Evolutionary conservation across 176 grass and related monocot genomes (phyloP), one percentile per base, ranked within the genome.

Genomic region (Juncus effusus): DNA sequence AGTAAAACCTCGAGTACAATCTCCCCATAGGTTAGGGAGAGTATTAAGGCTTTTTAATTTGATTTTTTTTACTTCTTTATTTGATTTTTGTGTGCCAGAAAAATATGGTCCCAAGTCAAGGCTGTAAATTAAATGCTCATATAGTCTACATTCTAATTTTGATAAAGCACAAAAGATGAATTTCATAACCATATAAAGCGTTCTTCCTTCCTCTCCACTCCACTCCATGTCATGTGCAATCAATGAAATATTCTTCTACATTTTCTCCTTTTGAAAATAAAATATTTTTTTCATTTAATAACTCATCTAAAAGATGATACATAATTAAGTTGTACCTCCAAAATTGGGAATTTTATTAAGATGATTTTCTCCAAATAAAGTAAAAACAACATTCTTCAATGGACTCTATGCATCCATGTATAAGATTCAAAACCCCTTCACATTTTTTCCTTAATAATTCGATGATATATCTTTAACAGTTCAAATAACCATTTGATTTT

Each of bases 81-180:
- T 28, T 28, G 0, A 28, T 28, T 28, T 28, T 28, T 28, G 19
- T 28, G 19, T 28, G 19, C 19, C 19, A 28, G 19, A 40, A 55
- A 16, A 50, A 67, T 67, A 67, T 56, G 51, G 66, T 39, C 66
- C 66, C 50, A 67, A 38, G 5, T 54, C 45, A 67, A 67, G 64
- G 44, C n/a, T 51, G 64, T 19, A 67, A 67, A 37, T 51, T 36
- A 50, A 47, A 47, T 66, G 63, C 3, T 51, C 10, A 28, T 10
- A 13, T 67, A 47, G 44, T 9, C 44, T 47, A 28, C 44, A 47
- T 16, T 52, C 16, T 36, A 52, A 1, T 50, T 50, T 28, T 50
- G 45, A 44, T 16, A 50, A 65, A 65, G 41, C 45, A 50, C 19
- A 15, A 52, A 55, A 47, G 15, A 36, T 54, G 12, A 69, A 52